Conservation (phyloP, 495 filamentous ascomycete genomes). For the Lentithecium fluviatile region DNA sequence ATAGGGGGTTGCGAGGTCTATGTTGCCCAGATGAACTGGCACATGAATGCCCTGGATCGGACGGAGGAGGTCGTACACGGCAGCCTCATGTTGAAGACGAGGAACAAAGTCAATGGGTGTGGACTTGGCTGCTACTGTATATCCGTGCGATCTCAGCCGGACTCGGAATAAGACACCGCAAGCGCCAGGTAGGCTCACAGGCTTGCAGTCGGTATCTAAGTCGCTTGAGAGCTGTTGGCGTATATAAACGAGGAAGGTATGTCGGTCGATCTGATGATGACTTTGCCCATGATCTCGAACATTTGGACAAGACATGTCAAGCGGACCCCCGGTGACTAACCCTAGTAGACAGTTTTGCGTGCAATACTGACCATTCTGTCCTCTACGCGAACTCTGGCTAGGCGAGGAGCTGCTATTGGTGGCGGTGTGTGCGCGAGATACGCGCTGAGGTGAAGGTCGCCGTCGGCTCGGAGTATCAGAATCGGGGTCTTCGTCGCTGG, state of each 20-base stretch:
- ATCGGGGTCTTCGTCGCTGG: constrained; percentile 23
- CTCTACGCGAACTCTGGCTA: constrained; percentile 21
- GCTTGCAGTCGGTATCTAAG: constrained; percentile 42
- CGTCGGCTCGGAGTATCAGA: constrained; percentile 27
- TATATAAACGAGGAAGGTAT: constrained; percentile 28
- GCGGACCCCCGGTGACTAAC: constrained; percentile 39
- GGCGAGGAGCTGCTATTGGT: no score
- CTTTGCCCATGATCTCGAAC: constrained; percentile 31
- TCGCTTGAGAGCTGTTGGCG: constrained; percentile 30
- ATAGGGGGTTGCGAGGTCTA: no score
- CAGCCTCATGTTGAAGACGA: no score
- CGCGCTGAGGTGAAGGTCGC: constrained; percentile 13
- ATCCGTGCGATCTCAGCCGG: no score
- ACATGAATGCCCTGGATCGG: no score
- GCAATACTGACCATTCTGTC: constrained; percentile 42
- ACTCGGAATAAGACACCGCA: constrained; percentile 28
- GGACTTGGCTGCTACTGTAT: no score
- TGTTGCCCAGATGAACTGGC: no score
- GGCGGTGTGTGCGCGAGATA: constrained; percentile 42
- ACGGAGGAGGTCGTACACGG: no score
- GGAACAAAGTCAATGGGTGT: no score
- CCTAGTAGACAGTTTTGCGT: constrained; percentile 51
- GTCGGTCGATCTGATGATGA: constrained; percentile 27
- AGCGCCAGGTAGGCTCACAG: constrained; percentile 45
- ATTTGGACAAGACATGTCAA: constrained; percentile 51